Conservation (phyloP, 345 rosid species). For the Salix suchowensis region DNA sequence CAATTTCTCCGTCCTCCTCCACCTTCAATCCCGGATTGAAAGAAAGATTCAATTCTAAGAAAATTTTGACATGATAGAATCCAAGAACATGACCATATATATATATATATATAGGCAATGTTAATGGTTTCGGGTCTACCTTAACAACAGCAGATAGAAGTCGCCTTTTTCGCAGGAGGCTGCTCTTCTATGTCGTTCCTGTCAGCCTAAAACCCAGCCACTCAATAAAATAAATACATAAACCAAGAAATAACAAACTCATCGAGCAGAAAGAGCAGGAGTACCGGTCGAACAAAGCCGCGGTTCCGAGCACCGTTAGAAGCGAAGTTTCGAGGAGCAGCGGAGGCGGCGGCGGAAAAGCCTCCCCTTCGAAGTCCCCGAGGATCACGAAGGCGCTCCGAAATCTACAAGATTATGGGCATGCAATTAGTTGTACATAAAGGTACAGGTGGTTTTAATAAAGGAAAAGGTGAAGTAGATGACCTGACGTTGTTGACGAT, state of each 20-base stretch:
- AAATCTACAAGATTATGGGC: slow-evolving; percentile 38
- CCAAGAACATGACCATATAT: background rate
- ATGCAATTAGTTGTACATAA: background rate
- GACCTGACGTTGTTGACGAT: slow-evolving; percentile 91
- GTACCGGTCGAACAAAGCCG: slow-evolving; percentile 61
- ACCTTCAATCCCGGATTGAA: slow-evolving; percentile 22
- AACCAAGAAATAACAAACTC: background rate
- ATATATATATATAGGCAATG: background rate
- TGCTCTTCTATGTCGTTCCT: slow-evolving; percentile 66
- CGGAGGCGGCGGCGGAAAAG: slow-evolving; percentile 40
- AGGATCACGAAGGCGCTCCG: slow-evolving; percentile 90
- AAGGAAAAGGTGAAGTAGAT: too few species aligned
- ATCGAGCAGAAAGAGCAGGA: background rate
- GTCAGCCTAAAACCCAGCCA: slow-evolving; percentile 51
- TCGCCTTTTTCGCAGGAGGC: slow-evolving; percentile 79
- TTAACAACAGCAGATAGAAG: slow-evolving; percentile 88
- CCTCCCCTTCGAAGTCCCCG: slow-evolving; percentile 91
- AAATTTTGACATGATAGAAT: background rate
- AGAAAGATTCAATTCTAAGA: background rate
- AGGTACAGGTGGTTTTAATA: background rate
- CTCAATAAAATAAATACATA: background rate
- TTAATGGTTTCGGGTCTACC: slow-evolving; percentile 37
- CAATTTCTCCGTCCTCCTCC: slow-evolving; percentile 71
- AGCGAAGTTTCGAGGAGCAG: slow-evolving; percentile 54
- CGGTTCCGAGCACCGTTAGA: slow-evolving; percentile 58